Base-by-base conservation (phyloP, 306 rosid species). In the Echinosophora koreensis region DNA sequence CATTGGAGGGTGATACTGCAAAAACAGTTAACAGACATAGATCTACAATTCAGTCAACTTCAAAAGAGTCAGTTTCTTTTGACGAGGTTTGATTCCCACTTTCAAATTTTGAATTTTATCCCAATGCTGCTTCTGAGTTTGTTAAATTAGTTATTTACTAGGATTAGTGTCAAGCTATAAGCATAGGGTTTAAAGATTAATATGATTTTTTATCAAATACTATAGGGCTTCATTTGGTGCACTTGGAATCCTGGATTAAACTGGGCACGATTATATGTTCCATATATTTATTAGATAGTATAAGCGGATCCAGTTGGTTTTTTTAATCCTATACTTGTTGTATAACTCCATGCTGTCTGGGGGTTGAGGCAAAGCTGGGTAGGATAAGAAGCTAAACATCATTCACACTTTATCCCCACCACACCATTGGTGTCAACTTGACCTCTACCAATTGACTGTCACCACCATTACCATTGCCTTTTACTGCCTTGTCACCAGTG, bases 61-160 rank as follows among this genome's bases (percentile, higher is more conserved):
- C 86, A 69, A 80, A 84, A 83, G 88, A 85, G 66, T 86, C 87
- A 55, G 94, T 84, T 86, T 87, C 99, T 71, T 92, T 96, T 79
- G 93, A 96, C 68, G 88, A 92, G 98, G 99, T 96, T 71, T 46
- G 81, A 39, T 83, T 78, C 61, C 56, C 34, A 4, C 54, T 44
- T 62, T 68, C 56, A 46, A 69, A 73, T 55, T 54, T 57, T 54
- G 62, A 63, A 59, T 59, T 79, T 64, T 32, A 52, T 52, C 9
- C 44, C 65, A n/a, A 32, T 49, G 54, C 69, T 58, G 63, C 73
- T 77, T 73, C 56, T 42, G 15, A 41, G 37, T 70, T 79, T 79
- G 51, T 54, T 44, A 30, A 71, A 57, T 58, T 50, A 22, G 65
- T 35, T 46, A 17, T 52, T 54, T 61, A 47, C 49, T 39, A 41